phyloP scores from a whole-genome alignment of 345 rosid genomes.

The Pistacia vera region DNA sequence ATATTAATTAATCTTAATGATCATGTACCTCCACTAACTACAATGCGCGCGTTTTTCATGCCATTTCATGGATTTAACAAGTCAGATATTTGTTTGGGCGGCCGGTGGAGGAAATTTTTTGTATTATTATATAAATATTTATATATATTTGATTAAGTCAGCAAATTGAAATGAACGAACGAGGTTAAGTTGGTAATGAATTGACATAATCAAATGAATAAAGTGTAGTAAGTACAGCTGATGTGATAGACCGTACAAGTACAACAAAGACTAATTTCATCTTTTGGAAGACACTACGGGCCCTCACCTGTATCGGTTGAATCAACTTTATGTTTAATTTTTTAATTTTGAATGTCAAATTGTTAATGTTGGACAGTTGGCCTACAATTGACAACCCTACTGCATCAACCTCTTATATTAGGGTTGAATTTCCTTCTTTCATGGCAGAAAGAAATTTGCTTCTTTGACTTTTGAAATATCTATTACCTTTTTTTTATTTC shows the following conservation, averaged over 20 bases:
- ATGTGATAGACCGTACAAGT: not conserved
- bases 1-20: too few species aligned
- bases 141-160: not conserved
- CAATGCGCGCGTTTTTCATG: too few species aligned
- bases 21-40: too few species aligned
- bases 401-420: not conserved
- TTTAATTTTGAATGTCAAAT: too few species aligned
- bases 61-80: not conserved
- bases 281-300: not conserved
- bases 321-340: too few species aligned
- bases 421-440: not conserved
- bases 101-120: not conserved
- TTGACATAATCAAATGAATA: not conserved
- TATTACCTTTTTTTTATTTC: not conserved
- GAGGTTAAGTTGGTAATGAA: constrained; percentile 1
- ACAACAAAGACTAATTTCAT: constrained; percentile 13
- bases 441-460: not conserved
- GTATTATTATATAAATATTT: not conserved
- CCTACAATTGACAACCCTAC: not conserved
- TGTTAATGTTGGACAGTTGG: not conserved
- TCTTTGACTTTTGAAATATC: not conserved
- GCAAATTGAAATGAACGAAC: not conserved
- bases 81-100: not conserved
- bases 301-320: too few species aligned
- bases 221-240: not conserved